Base-by-base conservation (phyloP, 805 yeast genomes). In the Grigorovia yakushimaensis region DNA sequence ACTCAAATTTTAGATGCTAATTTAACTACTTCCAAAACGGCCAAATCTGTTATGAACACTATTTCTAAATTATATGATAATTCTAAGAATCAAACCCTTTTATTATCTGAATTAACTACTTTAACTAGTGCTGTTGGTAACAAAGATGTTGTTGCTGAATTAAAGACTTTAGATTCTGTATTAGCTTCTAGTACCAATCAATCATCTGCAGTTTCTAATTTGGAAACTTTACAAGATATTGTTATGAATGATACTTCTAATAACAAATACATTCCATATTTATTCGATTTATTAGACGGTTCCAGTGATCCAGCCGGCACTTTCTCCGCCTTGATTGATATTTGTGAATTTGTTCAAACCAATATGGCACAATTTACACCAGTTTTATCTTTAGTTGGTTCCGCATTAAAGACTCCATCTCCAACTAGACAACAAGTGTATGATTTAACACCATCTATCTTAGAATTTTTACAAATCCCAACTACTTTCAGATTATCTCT, bases 401-500 rank as follows among this genome's bases (percentile, higher is more conserved):
- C 43, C 21, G 64, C 60, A n/a, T 41, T 47, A 11, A 36, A 15
- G 3, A 27, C 47, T 13, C 37, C 50, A 6, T 45, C 46, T 2
- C 51, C 60, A 30, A 51, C 61, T 6, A 50, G 54, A n/a, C 54
- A 52, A 33, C 47, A 54, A 41, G 42, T 65, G 17, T 47, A 51
- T 30, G 50, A 53, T n/a, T 17, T 61, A 39, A 48, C 52, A 37
- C 67, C 67, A 42, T 35, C 38, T 3, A 49, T 64, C 24, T 47
- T 64, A 40, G 55, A 53, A 20, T 56, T 55, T 44, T 55, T 62
- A 48, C 42, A 52, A 19, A 54, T 63, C 20, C 61, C 64, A 46
- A 51, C 57, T 13, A 52, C 48, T n/a, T 60, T 57, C 49, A 58
- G 61, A 47, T 46, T 65, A 39, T 56, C 63, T 37, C 56, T 64